Base-by-base conservation (phyloP, 2,329 filamentous ascomycete species). In the Phialocephala sp. region DNA sequence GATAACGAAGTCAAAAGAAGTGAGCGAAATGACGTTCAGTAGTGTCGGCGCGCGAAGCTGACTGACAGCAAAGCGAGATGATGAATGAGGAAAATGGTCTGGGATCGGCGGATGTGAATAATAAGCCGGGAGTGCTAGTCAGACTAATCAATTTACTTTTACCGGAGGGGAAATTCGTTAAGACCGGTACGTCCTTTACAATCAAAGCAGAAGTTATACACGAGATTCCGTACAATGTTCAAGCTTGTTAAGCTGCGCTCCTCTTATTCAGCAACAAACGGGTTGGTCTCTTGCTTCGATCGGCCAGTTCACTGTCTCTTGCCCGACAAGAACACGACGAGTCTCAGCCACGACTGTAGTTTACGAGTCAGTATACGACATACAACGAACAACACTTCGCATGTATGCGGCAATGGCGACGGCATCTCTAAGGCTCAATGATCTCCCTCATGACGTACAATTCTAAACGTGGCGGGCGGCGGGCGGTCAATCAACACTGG, bases 11-110 rank as follows among this genome's bases (percentile, higher is more conserved):
- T 62, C 39, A 59, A 57, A 24, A 47, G 47, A 37, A 24, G 20
- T 18, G 36, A 54, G 39, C 8, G n/a, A 57, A 54, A 62, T 68
- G 66, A 63, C 61, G 61, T 62, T 58, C 39, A 35, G 50, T 35
- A 24, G 58, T 50, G 14, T n/a, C 59, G 18, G 55, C 35, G 55
- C 52, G 45, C 35, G 50, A 57, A 56, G 59, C 27, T 52, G 41
- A 57, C 55, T 18, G 52, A 37, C 45, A 50, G 45, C 24, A 55
- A 55, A 55, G 52, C 35, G 52, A 55, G 52, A 55, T 50, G 37
- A 41, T n/a, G 43, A 18, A 45, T 50, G 45, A 54, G 50, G 55
- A 41, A 39, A 41, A 15, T 37, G 35, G 35, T 36, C 39, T 57
- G 55, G 55, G 32, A 37, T 22, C 55, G 35, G 35, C 55, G 55